Evolutionary conservation across 495 filamentous ascomycete genomes (phyloP).

Genomic region (Penicillium maclennaniae): DNA sequence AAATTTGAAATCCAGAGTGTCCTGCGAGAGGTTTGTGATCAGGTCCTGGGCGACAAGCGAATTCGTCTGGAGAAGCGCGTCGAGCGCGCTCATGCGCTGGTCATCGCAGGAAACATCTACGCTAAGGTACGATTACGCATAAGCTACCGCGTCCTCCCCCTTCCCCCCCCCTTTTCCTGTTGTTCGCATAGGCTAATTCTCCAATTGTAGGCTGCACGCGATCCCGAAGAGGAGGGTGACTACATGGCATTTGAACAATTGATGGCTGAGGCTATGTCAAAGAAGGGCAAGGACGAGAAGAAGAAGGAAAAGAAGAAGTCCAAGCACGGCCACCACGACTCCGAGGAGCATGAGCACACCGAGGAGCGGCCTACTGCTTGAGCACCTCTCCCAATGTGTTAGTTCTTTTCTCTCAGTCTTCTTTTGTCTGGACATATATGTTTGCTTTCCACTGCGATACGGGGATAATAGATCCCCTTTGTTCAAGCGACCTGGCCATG

Average conservation of each 20-base stretch:
- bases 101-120: conserved; percentile 85
- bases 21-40: conserved; percentile 80
- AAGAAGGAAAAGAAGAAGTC: conserved; percentile 66
- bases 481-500: conserved; percentile 6
- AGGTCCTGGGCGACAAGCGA: conserved; percentile 70
- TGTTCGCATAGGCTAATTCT: conserved; percentile 2
- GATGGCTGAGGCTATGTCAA: conserved; percentile 91
- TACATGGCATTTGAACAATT: conserved; percentile 99
- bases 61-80: conserved; percentile 79
- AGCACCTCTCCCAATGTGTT: not conserved
- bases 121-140: conserved; percentile 58
- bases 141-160: too few species aligned
- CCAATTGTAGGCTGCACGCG: conserved; percentile 69
- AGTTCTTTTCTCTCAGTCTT: conserved; percentile 3
- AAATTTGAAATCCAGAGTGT: conserved; percentile 99
- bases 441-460: not conserved
- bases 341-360: not conserved
- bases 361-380: conserved; percentile 14
- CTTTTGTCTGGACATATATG: conserved; percentile 15
- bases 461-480: not conserved
- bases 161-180: not conserved
- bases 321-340: conserved; percentile 22
- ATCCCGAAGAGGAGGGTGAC: conserved; percentile 94
- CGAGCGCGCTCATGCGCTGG: conserved; percentile 84
- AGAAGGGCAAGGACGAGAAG: conserved; percentile 78